Conservation (phyloP, 257 asterid genomes). For the Osmanthus fragrans region DNA sequence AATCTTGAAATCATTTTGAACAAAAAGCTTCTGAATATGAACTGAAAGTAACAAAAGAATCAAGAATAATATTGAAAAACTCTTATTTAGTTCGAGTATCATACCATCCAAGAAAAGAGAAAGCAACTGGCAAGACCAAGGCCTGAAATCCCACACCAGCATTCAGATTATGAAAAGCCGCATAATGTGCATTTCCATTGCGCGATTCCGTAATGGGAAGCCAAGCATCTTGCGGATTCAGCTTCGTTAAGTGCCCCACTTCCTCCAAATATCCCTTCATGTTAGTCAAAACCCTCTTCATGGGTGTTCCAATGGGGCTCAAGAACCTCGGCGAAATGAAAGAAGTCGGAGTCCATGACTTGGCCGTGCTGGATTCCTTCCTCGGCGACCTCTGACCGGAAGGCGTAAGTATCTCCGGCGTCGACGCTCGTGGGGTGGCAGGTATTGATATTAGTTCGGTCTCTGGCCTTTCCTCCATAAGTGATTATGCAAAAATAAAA, state of each 20-base stretch:
- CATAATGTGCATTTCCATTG: conserved; percentile 92
- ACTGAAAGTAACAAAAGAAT: not conserved
- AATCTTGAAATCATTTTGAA: not conserved
- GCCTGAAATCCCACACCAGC: conserved; percentile 99
- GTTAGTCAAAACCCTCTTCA: conserved; percentile 85
- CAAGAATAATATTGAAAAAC: not conserved
- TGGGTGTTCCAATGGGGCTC: conserved; percentile 99
- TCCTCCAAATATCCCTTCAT: conserved; percentile 97
- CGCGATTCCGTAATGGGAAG: conserved; percentile 98
- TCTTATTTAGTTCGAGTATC: not conserved
- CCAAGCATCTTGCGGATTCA: conserved; percentile 99
- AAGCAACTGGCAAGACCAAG: conserved; percentile 88
- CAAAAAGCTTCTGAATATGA: not conserved
- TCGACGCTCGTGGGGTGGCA: conserved; percentile 93
- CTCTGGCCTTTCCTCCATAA: conserved; percentile 93
- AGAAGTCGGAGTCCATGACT: conserved; percentile 98
- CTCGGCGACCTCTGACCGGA: conserved; percentile 92
- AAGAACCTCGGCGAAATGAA: conserved; percentile 88
- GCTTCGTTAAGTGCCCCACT: conserved; percentile 92
- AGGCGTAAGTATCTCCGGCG: conserved; percentile 93
- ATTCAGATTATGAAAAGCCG: conserved; percentile 93
- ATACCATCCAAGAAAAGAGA: conserved; percentile 97
- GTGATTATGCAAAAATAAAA: not conserved
- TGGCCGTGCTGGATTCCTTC: conserved; percentile 39
- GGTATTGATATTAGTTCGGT: conserved; percentile 96